Conservation (phyloP, 768 basidiomycete genomes). For the Podaxis sp. region DNA sequence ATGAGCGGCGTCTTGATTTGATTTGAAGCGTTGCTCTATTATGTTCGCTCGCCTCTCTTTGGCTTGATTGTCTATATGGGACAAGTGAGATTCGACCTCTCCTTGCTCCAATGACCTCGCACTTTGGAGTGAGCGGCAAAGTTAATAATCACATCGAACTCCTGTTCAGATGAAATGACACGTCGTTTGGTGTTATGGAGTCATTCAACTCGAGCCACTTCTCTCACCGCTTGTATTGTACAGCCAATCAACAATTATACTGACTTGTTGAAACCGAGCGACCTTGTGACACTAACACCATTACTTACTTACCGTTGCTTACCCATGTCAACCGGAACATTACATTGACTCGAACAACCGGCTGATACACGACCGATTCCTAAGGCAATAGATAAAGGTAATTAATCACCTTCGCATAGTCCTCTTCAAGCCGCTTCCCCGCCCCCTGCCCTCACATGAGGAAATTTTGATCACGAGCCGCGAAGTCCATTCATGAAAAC, state of each 20-base stretch:
- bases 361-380: not conserved
- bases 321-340: not conserved
- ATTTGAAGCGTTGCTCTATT: not conserved
- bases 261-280: conserved; percentile 2
- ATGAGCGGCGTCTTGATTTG: not conserved
- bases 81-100: not conserved
- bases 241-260: not conserved
- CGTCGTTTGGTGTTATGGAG: not conserved
- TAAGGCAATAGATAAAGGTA: not conserved
- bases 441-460: not conserved
- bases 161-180: not conserved
- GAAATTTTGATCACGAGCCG: not conserved
- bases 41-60: not conserved
- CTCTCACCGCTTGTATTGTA: not conserved
- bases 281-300: not conserved
- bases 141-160: not conserved
- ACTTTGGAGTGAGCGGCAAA: not conserved
- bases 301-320: not conserved
- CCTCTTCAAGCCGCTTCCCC: not conserved
- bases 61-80: not conserved
- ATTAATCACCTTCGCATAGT: not conserved
- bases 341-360: not conserved
- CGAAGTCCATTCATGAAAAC: not conserved
- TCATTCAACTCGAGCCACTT: not conserved
- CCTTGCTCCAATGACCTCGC: conserved; percentile 1